Base-by-base conservation (phyloP, 1,284 basidiomycete species). In the Boletellus deceptivus region DNA sequence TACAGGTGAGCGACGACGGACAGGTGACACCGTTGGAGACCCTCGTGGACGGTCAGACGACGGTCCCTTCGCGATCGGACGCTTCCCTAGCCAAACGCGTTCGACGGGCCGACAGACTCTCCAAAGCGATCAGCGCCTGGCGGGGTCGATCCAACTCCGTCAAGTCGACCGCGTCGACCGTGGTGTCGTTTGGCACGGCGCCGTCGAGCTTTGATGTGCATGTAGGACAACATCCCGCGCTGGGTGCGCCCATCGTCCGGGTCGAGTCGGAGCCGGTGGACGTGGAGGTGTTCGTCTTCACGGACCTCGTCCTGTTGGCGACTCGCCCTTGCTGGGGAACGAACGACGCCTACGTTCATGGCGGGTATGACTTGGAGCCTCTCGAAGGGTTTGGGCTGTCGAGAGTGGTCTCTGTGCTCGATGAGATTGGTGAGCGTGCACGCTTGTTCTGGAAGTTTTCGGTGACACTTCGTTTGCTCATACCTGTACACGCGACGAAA, bases 271-370 rank as follows among this genome's bases (percentile, higher is more conserved):
- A 58, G 36, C 57, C 54, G 6, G n/a, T 63, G 35, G 54, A 63
- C 16, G 64, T 80, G 3, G 78, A 82, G 58, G 75, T 76, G 39
- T 77, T 89, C 48, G 74, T 91, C 8, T 89, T 27, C 64, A 81
- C 81, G 35, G 89, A 34, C 33, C 33, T 34, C 14, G 16, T 34
- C 33, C 16, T 17, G 27, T 61, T 89, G 18, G 74, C 77, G 16
- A 68, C 68, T 1, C 50, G 39, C 10, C 41, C 40, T 25, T 67
- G 67, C 10, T 59, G 52, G 43, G 38, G 49, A 7, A 41, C 6
- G 14, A 5, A 24, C 9, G 37, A 4, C 9, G 25, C 0, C 7
- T 8, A 35, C n/a, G 34, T n/a, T 17, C 34, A 35, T 14, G 34
- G 14, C 6, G 34, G 34, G 16, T 46, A 33, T 13, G 54, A 61